These are phyloP conservation scores for Naganishia vaughanmartiniae DNA, from an alignment of 768 basidiomycete genomes.

Conservation along the genomic window DNA sequence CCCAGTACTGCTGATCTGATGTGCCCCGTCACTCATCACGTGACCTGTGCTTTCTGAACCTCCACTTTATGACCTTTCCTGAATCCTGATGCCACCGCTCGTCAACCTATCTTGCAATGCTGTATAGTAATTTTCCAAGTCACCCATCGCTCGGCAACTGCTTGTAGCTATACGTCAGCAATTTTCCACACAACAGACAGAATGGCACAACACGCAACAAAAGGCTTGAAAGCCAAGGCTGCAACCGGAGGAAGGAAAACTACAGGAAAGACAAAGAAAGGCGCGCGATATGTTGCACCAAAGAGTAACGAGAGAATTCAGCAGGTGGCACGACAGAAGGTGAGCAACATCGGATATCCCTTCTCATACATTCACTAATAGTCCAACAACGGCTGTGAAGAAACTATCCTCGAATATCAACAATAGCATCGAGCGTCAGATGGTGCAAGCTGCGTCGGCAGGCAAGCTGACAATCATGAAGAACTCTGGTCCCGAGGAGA, in stretches of 20 bases:
- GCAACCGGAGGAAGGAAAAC: constrained; percentile 28
- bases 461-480: constrained; percentile 88
- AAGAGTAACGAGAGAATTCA: constrained; percentile 20
- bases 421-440: constrained; percentile 84
- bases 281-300: constrained; percentile 10
- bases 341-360: neutral
- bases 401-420: constrained; percentile 85
- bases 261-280: constrained; percentile 28
- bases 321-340: constrained; percentile 25
- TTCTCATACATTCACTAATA: neutral
- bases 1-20: too few relatives aligned
- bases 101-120: too few relatives aligned
- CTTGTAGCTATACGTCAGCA: neutral
- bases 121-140: neutral
- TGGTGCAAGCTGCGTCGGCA: constrained; percentile 80
- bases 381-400: constrained; percentile 53
- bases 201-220: constrained; percentile 28
- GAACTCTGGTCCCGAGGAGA: neutral
- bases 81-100: neutral
- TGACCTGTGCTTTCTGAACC: neutral
- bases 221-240: constrained; percentile 27
- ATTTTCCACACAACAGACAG: neutral
- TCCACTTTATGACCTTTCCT: too few relatives aligned
- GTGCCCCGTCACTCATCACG: too few relatives aligned
- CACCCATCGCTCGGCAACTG: neutral